Evolutionary conservation across 352 stramenopile genomes (phyloP).

Genomic region (Globisporangium okanoganense): DNA sequence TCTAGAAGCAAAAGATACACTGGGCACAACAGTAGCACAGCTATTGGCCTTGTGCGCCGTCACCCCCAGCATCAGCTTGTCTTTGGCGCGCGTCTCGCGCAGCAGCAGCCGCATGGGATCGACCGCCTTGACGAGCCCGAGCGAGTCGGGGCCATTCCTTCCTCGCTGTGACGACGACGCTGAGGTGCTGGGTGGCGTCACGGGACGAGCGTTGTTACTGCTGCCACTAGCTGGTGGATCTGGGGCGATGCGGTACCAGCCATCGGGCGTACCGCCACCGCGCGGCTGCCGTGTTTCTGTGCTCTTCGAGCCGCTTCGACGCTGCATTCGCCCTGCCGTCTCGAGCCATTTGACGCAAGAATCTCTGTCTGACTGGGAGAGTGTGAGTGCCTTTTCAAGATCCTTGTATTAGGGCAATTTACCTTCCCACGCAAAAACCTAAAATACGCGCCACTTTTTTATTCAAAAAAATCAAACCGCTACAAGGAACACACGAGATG

Average conservation of each 20-base stretch:
- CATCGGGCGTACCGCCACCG: slow-evolving; percentile 14
- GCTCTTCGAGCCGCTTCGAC: neutral
- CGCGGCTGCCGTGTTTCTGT: neutral
- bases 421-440: no score
- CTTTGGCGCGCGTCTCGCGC: slow-evolving; percentile 19
- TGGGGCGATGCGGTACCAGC: slow-evolving; percentile 33
- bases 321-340: neutral
- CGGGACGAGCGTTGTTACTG: slow-evolving; percentile 12
- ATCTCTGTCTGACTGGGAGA: neutral
- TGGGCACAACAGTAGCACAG: neutral
- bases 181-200: neutral
- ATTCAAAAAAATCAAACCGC: no score
- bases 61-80: slow-evolving; percentile 5
- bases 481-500: no score
- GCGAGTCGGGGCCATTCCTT: slow-evolving; percentile 16
- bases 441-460: no score
- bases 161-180: neutral
- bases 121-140: slow-evolving; percentile 29
- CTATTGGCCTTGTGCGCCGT: neutral
- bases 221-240: slow-evolving; percentile 7
- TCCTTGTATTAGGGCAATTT: neutral
- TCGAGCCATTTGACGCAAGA: no score
- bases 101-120: slow-evolving; percentile 27
- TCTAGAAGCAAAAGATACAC: neutral
- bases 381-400: neutral